Conservation (phyloP, 2,329 filamentous ascomycete genomes). For the Erysiphe neolycopersici region DNA sequence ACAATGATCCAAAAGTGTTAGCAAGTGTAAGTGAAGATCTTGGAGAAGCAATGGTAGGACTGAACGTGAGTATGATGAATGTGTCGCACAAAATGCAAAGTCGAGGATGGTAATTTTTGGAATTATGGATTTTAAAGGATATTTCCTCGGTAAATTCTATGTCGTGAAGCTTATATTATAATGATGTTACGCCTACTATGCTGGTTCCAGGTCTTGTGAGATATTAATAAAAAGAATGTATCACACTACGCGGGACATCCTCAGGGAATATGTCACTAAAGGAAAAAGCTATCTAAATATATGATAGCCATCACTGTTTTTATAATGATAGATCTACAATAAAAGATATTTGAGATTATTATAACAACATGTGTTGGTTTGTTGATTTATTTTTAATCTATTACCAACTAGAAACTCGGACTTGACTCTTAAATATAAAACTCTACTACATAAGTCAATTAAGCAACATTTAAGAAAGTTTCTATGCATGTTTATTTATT, state of each 20-base stretch:
- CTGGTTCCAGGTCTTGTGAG: not conserved
- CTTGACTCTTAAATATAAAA: too few relatives aligned
- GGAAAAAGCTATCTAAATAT: too few relatives aligned
- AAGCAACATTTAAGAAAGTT: too few relatives aligned
- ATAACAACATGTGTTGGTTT: too few relatives aligned
- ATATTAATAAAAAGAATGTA: not conserved
- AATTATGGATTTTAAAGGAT: not conserved
- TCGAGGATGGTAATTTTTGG: slow-evolving; percentile 44
- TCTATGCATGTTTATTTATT: too few relatives aligned
- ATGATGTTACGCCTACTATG: not conserved
- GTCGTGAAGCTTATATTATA: not conserved
- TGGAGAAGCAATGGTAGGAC: slow-evolving; percentile 95
- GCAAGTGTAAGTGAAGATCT: slow-evolving; percentile 70
- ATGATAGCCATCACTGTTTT: too few relatives aligned
- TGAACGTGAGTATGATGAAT: slow-evolving; percentile 58
- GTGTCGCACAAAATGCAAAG: slow-evolving; percentile 60
- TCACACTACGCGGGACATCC: not conserved
- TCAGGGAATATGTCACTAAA: too few relatives aligned
- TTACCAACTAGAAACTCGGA: too few relatives aligned
- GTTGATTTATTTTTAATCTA: too few relatives aligned
- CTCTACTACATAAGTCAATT: too few relatives aligned
- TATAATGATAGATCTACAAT: too few relatives aligned
- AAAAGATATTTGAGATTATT: too few relatives aligned
- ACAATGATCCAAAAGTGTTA: slow-evolving; percentile 56
- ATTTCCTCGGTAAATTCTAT: not conserved